Evolutionary conservation across 805 yeast species (phyloP), one percentile per base, ranked within the genome.

Genomic region (Wickerhamiella allomyrinae): DNA sequence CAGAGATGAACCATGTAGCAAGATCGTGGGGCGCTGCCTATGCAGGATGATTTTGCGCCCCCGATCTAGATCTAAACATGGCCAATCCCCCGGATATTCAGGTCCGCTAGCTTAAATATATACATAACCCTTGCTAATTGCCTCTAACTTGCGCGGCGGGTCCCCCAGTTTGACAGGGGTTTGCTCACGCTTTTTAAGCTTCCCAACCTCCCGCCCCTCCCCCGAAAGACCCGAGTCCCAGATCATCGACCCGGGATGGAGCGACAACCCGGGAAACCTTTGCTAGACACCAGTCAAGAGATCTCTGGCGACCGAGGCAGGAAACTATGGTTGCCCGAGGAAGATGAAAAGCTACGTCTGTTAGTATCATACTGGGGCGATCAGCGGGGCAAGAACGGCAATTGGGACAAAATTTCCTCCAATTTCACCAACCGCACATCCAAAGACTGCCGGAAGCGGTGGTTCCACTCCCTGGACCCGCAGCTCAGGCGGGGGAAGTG

Each of bases 381-480:
- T 67, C 41, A 67, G 77, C 33, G 71, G 77, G 49, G 65, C 48
- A 49, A 62, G 46, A 54, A 69, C 62, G 57, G 69, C 53, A 48
- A 61, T 51, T 61, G 64, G 67, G 57, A 67, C 48, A 53, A 65
- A 44, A 61, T 61, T 27, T 46, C 59, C 9, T 48, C 58, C 8
- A 53, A 58, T n/a, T 55, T 62, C 41, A 57, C 51, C 15, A 47
- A 51, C 27, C 58, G 95, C 41, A 77, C 80, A 51, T 70, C 84
- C 10, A 84, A 81, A 52, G 94, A 85, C 56, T 81, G 94, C 55
- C 70, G 85, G 27, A 86, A 85, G 58, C 63, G 96, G 44, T 87
- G 96, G 96, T 65, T 74, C 14, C 79, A 79, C 48, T 83, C 94
- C 1, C 61, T 87, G 33, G 91, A 85, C 58, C 96, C 96, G 2